Evolutionary conservation across 352 stramenopile genomes (phyloP).

Genomic region (Phytophthora tubulina): DNA sequence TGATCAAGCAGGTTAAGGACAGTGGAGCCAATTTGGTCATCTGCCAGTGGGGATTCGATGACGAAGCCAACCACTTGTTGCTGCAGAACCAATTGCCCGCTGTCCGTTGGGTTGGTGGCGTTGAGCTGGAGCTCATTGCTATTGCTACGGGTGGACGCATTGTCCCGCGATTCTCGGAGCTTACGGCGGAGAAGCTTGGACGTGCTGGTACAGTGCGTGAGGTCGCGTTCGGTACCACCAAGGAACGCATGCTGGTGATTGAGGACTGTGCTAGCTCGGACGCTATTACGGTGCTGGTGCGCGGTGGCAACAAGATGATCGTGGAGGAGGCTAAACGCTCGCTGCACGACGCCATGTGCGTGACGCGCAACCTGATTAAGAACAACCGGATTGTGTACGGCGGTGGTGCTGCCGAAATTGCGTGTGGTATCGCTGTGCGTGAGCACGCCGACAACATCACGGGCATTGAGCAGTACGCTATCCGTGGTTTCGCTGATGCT

Average conservation of each 20-base stretch:
- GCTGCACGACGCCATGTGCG: conserved; percentile 99
- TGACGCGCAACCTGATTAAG: conserved; percentile 99
- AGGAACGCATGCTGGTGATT: conserved; percentile 98
- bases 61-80: conserved; percentile 99
- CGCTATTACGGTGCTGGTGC: conserved; percentile 98
- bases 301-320: conserved; percentile 99
- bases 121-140: conserved; percentile 99
- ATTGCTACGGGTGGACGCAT: conserved; percentile 99
- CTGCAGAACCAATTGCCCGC: conserved; percentile 97
- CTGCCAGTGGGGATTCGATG: conserved; percentile 99
- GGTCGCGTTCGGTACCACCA: conserved; percentile 97
- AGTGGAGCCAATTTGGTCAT: conserved; percentile 98
- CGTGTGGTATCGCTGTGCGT: conserved; percentile 96
- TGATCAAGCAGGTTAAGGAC: conserved; percentile 99
- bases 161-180: conserved; percentile 98
- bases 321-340: conserved; percentile 99
- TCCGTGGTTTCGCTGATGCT: conserved; percentile 98
- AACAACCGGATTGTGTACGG: conserved; percentile 99
- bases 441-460: conserved; percentile 87
- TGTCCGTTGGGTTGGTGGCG: conserved; percentile 98
- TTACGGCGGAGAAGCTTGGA: conserved; percentile 97
- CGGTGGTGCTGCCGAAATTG: conserved; percentile 97
- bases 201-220: conserved; percentile 95
- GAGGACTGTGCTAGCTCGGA: conserved; percentile 98
- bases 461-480: conserved; percentile 97